A percentile compares a stretch with the other conserved stretches of the same genome.
Conservation (phyloP, 2,329 filamentous ascomycete species). For the Botryosphaeria dothidea region DNA sequence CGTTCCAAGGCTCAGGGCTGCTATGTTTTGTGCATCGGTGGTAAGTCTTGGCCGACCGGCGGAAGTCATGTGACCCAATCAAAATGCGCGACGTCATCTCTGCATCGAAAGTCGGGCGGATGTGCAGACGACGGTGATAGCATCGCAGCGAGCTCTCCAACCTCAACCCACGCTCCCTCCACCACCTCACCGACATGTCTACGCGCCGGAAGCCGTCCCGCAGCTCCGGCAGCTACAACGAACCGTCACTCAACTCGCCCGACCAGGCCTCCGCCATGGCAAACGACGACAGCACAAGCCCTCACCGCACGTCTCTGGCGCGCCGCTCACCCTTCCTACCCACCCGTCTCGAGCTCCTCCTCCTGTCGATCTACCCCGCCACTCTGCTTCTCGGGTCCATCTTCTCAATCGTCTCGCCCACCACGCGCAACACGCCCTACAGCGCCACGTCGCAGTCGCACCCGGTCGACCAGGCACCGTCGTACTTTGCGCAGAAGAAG, state of each 20-base stretch:
- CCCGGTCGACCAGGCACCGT: slow-evolving; percentile 60
- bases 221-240: slow-evolving; percentile 17
- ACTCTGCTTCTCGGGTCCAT: slow-evolving; percentile 80
- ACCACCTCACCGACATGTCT: neutral
- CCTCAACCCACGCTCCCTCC: neutral
- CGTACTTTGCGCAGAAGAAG: slow-evolving; percentile 90
- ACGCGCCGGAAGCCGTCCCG: slow-evolving; percentile 10
- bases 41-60: too few relatives aligned
- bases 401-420: slow-evolving; percentile 77
- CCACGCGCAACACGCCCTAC: slow-evolving; percentile 63
- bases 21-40: too few relatives aligned
- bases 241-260: neutral
- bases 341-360: slow-evolving; percentile 65
- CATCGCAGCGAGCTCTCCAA: neutral
- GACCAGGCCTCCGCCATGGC: neutral
- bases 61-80: neutral
- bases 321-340: slow-evolving; percentile 63
- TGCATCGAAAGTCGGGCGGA: neutral
- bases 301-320: slow-evolving; percentile 27
- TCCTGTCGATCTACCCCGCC: slow-evolving; percentile 71
- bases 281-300: slow-evolving; percentile 12
- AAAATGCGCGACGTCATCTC: slow-evolving; percentile 9
- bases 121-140: neutral
- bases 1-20: too few relatives aligned
- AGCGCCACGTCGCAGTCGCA: slow-evolving; percentile 65